Percentiles rank a stretch among this genome's conserved stretches.
Conservation (phyloP, 2,329 filamentous ascomycete species). For the Didymella pomorum region DNA sequence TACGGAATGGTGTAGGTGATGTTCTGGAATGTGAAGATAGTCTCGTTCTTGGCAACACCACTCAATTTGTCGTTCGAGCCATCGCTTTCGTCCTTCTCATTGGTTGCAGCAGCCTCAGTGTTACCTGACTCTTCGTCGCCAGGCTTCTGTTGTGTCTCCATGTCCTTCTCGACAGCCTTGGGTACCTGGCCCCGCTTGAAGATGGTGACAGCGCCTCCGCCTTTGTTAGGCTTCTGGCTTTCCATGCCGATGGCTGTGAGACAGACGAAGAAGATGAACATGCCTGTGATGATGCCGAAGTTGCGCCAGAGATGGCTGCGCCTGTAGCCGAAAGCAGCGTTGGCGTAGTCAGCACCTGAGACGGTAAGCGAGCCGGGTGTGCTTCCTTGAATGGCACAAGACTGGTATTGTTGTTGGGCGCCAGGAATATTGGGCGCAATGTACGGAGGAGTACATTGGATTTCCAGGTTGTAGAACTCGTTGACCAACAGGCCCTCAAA, state of each 20-base stretch:
- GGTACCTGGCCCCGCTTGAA: slow-evolving; percentile 72
- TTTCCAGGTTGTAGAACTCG: slow-evolving; percentile 68
- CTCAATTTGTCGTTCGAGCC: slow-evolving; percentile 40
- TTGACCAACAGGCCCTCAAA: slow-evolving; percentile 75
- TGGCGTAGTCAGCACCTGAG: slow-evolving; percentile 64
- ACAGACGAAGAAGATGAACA: slow-evolving; percentile 59
- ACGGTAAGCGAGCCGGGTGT: slow-evolving; percentile 62
- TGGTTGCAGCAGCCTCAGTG: slow-evolving; percentile 37
- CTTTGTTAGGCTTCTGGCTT: slow-evolving; percentile 65
- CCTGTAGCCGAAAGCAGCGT: slow-evolving; percentile 62
- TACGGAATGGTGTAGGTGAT: slow-evolving; percentile 77
- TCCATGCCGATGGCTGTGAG: slow-evolving; percentile 57
- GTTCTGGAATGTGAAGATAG: slow-evolving; percentile 79
- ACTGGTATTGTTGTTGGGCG: slow-evolving; percentile 61
- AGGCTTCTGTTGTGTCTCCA: slow-evolving; percentile 61
- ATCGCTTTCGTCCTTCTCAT: slow-evolving; percentile 36
- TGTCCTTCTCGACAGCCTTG: slow-evolving; percentile 63
- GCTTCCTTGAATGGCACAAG: slow-evolving; percentile 67
- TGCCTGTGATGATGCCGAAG: slow-evolving; percentile 61
- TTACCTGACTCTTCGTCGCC: slow-evolving; percentile 62
- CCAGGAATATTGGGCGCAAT: slow-evolving; percentile 63
- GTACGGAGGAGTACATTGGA: slow-evolving; percentile 63
- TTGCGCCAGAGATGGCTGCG: slow-evolving; percentile 69
- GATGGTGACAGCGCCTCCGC: slow-evolving; percentile 66
- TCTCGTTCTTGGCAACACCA: slow-evolving; percentile 68